Evolutionary conservation across 306 rosid genomes (phyloP).

Genomic region (Carpinus fangiana): DNA sequence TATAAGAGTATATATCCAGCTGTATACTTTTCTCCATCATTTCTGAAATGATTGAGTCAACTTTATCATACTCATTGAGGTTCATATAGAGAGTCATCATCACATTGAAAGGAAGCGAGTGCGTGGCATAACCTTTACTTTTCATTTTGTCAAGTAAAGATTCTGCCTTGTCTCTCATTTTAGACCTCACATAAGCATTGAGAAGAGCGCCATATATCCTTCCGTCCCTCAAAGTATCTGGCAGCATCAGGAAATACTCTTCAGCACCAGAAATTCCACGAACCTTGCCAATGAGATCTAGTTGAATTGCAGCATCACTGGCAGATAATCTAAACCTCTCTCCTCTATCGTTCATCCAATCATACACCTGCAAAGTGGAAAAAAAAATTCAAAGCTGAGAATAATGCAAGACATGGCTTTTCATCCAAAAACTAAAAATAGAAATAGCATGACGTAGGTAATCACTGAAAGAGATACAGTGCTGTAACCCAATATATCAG

Average conservation of each 20-base stretch:
- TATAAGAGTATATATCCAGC: slow-evolving; percentile 84
- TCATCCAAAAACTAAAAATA: slow-evolving; percentile 8
- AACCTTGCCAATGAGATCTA: slow-evolving; percentile 85
- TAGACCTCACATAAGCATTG: slow-evolving; percentile 67
- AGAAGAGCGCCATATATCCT: slow-evolving; percentile 83
- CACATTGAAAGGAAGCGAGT: slow-evolving; percentile 80
- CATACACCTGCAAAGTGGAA: slow-evolving; percentile 61
- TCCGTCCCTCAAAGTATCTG: slow-evolving; percentile 56
- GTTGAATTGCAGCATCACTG: slow-evolving; percentile 83
- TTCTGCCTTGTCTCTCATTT: slow-evolving; percentile 74
- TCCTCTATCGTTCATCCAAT: slow-evolving; percentile 84
- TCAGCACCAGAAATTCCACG: slow-evolving; percentile 75
- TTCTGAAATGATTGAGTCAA: slow-evolving; percentile 71
- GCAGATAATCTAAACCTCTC: slow-evolving; percentile 78
- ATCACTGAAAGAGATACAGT: neutral
- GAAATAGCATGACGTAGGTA: neutral
- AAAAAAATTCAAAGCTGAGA: slow-evolving; percentile 5
- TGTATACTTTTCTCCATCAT: slow-evolving; percentile 59
- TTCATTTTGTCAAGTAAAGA: slow-evolving; percentile 73
- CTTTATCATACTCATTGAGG: slow-evolving; percentile 73
- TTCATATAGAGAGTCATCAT: slow-evolving; percentile 99
- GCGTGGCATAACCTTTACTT: slow-evolving; percentile 58
- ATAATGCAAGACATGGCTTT: neutral
- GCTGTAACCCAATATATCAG: neutral
- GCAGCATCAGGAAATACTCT: slow-evolving; percentile 61